Evolutionary conservation across 1,284 basidiomycete genomes (phyloP).

Genomic region (Athelia psychrophila): DNA sequence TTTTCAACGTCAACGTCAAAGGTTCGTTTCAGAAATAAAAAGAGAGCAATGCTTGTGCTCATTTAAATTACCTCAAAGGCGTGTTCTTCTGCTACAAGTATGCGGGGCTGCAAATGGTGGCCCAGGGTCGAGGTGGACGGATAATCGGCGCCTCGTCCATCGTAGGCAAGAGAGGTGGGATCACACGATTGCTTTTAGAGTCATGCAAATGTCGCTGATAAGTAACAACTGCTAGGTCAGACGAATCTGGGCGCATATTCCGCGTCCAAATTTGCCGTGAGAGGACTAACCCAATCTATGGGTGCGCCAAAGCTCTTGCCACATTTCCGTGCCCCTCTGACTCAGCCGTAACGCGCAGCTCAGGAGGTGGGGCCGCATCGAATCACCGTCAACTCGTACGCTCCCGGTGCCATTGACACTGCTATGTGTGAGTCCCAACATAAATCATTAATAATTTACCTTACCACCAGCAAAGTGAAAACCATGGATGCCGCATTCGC

Average conservation of each 20-base stretch:
- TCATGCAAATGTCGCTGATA: background rate
- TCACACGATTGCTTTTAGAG: background rate
- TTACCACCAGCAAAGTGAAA: background rate
- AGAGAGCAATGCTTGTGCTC: too few species aligned
- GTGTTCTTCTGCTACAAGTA: slow-evolving; percentile 24
- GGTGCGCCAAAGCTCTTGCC: slow-evolving; percentile 10
- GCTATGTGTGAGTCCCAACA: slow-evolving; percentile 5
- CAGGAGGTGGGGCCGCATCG: slow-evolving; percentile 21
- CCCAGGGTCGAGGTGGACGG: slow-evolving; percentile 30
- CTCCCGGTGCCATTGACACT: slow-evolving; percentile 19
- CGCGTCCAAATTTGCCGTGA: slow-evolving; percentile 18
- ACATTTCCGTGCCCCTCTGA: too few species aligned
- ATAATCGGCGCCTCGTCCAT: slow-evolving; percentile 37
- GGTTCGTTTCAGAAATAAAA: too few species aligned
- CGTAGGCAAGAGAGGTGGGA: slow-evolving; percentile 27
- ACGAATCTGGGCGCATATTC: slow-evolving; percentile 4
- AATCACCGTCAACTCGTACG: slow-evolving; percentile 30
- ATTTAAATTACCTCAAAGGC: slow-evolving; percentile 16
- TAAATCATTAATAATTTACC: background rate
- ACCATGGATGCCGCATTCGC: background rate
- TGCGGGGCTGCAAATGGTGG: slow-evolving; percentile 26
- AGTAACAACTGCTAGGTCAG: background rate
- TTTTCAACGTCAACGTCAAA: slow-evolving; percentile 10
- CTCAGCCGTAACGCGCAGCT: too few species aligned
- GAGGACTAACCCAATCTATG: slow-evolving; percentile 15